phyloP scores from a whole-genome alignment of 2,329 filamentous ascomycete species.

The Cercospora janseana region DNA sequence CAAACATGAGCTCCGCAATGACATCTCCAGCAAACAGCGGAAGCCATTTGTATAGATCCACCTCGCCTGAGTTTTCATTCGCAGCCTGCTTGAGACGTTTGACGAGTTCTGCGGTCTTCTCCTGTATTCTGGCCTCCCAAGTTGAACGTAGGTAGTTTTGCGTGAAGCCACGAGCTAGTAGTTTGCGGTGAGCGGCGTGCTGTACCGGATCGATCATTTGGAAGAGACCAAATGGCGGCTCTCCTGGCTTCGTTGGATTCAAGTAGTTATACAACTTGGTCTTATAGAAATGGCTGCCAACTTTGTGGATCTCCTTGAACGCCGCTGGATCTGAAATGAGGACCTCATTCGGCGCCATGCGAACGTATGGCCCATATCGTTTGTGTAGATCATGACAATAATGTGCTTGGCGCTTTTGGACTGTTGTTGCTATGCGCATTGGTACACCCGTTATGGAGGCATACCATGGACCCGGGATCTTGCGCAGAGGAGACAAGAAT shows the following conservation, averaged over 20 bases:
- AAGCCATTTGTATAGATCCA: constrained; percentile 42
- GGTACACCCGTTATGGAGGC: constrained; percentile 15
- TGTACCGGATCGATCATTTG: constrained; percentile 37
- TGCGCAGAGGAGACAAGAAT: constrained; percentile 15
- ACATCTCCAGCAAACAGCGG: constrained; percentile 42
- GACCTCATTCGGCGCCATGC: constrained; percentile 30
- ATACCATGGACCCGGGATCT: constrained; percentile 20
- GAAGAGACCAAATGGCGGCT: constrained; percentile 35
- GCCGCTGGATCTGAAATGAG: constrained; percentile 29
- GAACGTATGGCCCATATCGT: constrained; percentile 32
- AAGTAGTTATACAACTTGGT: constrained; percentile 30
- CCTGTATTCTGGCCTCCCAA: constrained; percentile 38
- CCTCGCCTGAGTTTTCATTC: constrained; percentile 31
- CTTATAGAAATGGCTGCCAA: constrained; percentile 30
- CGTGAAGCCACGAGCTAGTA: constrained; percentile 38
- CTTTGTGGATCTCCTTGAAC: constrained; percentile 32
- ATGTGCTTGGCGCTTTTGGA: constrained; percentile 30
- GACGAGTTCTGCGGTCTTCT: constrained; percentile 35
- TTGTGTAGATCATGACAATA: constrained; percentile 41
- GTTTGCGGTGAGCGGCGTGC: constrained; percentile 37
- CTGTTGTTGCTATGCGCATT: constrained; percentile 1
- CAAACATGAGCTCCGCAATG: constrained; percentile 39
- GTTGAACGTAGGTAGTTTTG: constrained; percentile 35
- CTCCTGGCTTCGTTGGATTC: constrained; percentile 19
- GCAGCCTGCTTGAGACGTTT: constrained; percentile 34